phyloP scores from a whole-genome alignment of 2,329 filamentous ascomycete genomes.

The Neospermospora avenae region DNA sequence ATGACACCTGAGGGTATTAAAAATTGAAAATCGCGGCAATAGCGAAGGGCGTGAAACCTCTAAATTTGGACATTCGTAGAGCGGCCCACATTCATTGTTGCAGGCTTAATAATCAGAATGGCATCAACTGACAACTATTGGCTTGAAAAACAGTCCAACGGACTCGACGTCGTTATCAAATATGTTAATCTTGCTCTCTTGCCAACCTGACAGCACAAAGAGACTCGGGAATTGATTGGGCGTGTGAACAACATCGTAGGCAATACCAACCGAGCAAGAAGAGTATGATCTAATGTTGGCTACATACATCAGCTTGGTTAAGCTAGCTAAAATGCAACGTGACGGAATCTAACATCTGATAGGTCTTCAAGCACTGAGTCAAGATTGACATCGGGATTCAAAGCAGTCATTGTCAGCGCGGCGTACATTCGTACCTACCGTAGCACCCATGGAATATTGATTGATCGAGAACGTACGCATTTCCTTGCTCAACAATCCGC shows the following conservation, averaged over 20 bases:
- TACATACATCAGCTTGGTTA: too few relatives aligned
- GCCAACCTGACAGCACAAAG: background rate
- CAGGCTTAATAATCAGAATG: background rate
- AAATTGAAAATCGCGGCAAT: background rate
- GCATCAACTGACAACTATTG: background rate
- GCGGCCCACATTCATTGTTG: background rate
- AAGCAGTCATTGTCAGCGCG: background rate
- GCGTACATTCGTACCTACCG: background rate
- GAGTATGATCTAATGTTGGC: too few relatives aligned
- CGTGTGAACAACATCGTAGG: slow-evolving; percentile 1
- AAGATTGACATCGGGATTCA: too few relatives aligned
- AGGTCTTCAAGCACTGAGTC: slow-evolving; percentile 1
- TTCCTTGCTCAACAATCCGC: background rate
- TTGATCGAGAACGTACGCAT: background rate
- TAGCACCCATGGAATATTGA: background rate
- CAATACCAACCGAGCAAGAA: background rate
- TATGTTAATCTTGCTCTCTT: background rate
- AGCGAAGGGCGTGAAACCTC: background rate
- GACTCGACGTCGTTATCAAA: background rate
- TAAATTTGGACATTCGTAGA: background rate
- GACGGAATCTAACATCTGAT: background rate
- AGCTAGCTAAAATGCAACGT: too few relatives aligned
- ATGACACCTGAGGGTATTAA: background rate
- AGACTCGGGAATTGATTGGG: background rate
- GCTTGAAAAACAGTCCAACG: background rate